Evolutionary conservation across 163 green algal genomes (phyloP), one percentile per base, ranked within the genome.

Genomic region (Chlorella variabilis): DNA sequence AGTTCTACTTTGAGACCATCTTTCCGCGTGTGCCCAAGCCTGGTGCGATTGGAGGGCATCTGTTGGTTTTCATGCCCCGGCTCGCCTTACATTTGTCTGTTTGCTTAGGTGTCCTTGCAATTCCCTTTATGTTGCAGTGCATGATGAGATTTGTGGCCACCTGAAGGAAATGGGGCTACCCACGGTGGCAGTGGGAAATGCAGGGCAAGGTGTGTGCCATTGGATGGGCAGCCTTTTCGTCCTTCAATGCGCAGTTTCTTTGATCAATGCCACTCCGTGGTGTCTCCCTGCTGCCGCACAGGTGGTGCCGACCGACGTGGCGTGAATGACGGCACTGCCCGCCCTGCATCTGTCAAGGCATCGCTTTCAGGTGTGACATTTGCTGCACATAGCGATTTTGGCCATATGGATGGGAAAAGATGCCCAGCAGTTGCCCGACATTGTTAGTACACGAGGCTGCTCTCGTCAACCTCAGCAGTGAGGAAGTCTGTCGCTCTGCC

Each of bases 1-100:
- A 98, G 95, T 97, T 97, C 84, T 99, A 99, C 83, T 99, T 98
- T 87, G 96, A 99, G 89, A 98, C 96, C 25, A 96, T 99, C 79
- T 98, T 98, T 80, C 95, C 95, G 27, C 91, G 96, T 58, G 96
- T 98, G 34, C 96, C 96, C 39, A 97, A 98, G 88, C 89, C 90
- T 31, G 73, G 73, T 80, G 73, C 9, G 8, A 38, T 23, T 11
- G n/a, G 11, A 23, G 18, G 27, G 27, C n/a, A n/a, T n/a, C n/a
- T n/a, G n/a, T n/a, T n/a, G n/a, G n/a, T n/a, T n/a, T n/a, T n/a
- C n/a, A 21, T 27, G 27, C 41, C 25, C 36, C n/a, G 25, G 13
- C 39, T 29, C 23, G 25, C 39, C 41, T 59, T n/a, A n/a, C n/a
- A n/a, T n/a, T n/a, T n/a, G n/a, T n/a, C n/a, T n/a, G n/a, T n/a